Evolutionary conservation across 805 yeast species (phyloP), one percentile per base, ranked within the genome.

Genomic region (Hanseniaspora pseudoguilliermondii): DNA sequence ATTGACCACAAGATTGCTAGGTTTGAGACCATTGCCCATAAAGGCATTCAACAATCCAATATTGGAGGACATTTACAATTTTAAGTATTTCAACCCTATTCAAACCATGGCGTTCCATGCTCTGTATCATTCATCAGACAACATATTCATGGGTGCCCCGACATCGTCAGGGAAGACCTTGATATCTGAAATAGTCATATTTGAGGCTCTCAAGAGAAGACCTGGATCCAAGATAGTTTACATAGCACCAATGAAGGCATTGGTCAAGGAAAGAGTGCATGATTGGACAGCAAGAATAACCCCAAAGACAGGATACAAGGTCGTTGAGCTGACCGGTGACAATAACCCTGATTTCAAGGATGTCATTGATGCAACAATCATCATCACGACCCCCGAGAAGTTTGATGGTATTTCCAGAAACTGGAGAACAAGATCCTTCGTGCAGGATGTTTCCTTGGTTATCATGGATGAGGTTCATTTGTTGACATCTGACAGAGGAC

Each of bases 91-190:
- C 76, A 93, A 93, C 66, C 97, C 98, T 4, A 90, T 93, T 96
- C 98, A 93, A 70, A 91, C 97, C 0, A 91, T 91, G 97, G 79
- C 84, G 0, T 93, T 93, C 71, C 95, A 90, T 65, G 79, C 96
- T 0, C 70, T 93, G 47, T 93, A 90, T 70, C 82, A 93, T 67
- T 71, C 84, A 0, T 79, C 84, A 59, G 77, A 84, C 1, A 86
- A 85, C 66, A 90, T 84, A 0, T 86, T 93, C 67, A 86, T 93
- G 47, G 99, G 99, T 10, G 89, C 97, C 0, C 99, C 99, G 2
- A 93, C 98, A 2, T 98, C 98, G 25, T 91, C 97, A 0, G 99
- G 99, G 61, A 93, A 93, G 68, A 93, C 98, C 0, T 84, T 93
- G 36, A 97, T 95, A 32, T 96, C 97, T 0, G 99, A 93, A 65